Conservation (phyloP, 768 basidiomycete species). For the Pulveroboletus sp. region DNA sequence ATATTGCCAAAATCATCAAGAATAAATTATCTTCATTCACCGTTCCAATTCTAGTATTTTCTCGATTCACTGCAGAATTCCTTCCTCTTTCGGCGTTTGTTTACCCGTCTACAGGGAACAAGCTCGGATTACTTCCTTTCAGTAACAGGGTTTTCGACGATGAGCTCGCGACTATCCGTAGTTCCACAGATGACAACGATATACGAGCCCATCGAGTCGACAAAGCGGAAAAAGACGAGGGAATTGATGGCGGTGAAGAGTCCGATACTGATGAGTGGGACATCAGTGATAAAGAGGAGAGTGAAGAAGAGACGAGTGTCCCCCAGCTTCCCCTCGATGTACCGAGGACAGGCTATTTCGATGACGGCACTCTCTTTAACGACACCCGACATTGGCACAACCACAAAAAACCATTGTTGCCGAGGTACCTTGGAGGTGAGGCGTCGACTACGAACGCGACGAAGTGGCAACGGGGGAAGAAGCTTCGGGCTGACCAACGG, state of each 20-base stretch:
- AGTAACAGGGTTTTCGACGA: constrained; percentile 39
- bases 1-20: constrained; percentile 20
- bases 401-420: constrained; percentile 42
- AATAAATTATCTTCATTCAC: constrained; percentile 18
- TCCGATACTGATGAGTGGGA: constrained; percentile 21
- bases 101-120: background rate
- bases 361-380: constrained; percentile 39
- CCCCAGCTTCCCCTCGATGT: background rate
- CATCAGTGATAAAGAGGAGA: constrained; percentile 16
- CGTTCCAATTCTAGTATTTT: constrained; percentile 17
- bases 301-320: background rate
- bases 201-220: constrained; percentile 4
- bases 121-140: constrained; percentile 35
- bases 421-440: constrained; percentile 50
- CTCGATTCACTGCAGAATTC: constrained; percentile 16
- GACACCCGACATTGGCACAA: constrained; percentile 64
- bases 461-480: constrained; percentile 34
- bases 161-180: constrained; percentile 34
- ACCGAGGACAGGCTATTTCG: constrained; percentile 23
- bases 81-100: constrained; percentile 6
- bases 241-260: constrained; percentile 11
- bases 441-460: constrained; percentile 26
- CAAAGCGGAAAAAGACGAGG: constrained; percentile 13
- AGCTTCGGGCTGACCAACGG: constrained; percentile 45
- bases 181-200: constrained; percentile 1